Evolutionary conservation across 345 rosid species (phyloP).

Genomic region (Cardamine chenopodiifolia): DNA sequence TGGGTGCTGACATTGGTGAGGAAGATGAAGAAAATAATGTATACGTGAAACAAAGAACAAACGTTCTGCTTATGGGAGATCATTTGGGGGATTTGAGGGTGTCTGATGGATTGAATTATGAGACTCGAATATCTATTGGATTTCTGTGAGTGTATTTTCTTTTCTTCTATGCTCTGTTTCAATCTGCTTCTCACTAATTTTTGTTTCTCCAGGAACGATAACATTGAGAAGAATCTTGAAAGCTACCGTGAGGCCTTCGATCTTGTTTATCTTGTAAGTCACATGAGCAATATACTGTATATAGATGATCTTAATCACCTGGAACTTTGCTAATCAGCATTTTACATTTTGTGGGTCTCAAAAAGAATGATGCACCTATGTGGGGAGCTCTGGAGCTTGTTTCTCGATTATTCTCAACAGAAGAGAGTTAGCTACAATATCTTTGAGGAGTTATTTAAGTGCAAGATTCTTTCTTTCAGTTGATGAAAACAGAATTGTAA

Average conservation of each 20-base stretch:
- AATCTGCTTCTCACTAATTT: constrained; percentile 1
- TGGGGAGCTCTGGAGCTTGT: constrained; percentile 70
- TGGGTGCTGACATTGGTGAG: constrained; percentile 47
- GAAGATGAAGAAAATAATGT: constrained; percentile 44
- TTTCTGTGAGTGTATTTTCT: constrained; percentile 62
- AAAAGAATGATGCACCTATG: constrained; percentile 78
- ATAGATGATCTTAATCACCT: not conserved
- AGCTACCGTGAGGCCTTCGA: constrained; percentile 73
- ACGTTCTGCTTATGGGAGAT: constrained; percentile 89
- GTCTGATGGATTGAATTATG: constrained; percentile 86
- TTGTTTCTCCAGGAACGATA: constrained; percentile 64
- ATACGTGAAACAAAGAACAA: constrained; percentile 66
- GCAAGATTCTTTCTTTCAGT: constrained; percentile 8
- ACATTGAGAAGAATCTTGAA: constrained; percentile 58
- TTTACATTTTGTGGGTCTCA: constrained; percentile 26
- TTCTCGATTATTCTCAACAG: constrained; percentile 52
- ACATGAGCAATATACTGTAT: not conserved
- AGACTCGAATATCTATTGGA: constrained; percentile 73
- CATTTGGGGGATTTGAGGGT: constrained; percentile 81
- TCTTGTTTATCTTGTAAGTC: constrained; percentile 72
- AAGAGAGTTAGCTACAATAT: constrained; percentile 33
- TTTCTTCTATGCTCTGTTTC: constrained; percentile 18
- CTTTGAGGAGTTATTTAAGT: not conserved
- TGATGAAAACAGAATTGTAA: not conserved
- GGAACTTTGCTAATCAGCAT: not conserved